Conservation (phyloP, 139 green algal genomes). For the Picochlorum sp. region DNA sequence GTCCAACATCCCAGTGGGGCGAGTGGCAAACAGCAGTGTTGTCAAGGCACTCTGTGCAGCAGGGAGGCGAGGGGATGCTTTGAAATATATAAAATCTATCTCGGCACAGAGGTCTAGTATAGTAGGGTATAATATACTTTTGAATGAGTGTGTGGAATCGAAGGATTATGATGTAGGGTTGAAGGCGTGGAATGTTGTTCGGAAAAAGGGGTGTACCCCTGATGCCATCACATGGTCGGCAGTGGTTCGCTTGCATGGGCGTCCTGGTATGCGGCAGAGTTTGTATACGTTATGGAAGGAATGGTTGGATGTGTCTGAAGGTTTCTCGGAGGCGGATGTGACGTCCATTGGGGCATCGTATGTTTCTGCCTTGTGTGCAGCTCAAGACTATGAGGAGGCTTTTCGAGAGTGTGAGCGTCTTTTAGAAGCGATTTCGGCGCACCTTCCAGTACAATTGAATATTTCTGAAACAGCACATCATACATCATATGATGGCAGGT, state of each 20-base stretch:
- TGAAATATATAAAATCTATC: slow-evolving; percentile 4
- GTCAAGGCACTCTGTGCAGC: slow-evolving; percentile 11
- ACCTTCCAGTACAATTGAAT: neutral
- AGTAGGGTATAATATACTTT: slow-evolving; percentile 2
- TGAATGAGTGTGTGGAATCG: slow-evolving; percentile 2
- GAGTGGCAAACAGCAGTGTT: slow-evolving; percentile 10
- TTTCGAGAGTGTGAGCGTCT: neutral
- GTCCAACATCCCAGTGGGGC: neutral
- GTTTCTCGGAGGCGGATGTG: neutral
- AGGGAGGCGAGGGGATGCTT: neutral
- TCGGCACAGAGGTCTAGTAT: neutral
- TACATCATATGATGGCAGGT: no score
- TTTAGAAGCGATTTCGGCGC: neutral
- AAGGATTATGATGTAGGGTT: slow-evolving; percentile 2
- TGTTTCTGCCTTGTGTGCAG: neutral
- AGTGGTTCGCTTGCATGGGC: neutral
- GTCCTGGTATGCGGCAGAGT: neutral
- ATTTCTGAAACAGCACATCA: neutral
- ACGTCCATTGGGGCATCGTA: neutral
- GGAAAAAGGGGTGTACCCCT: neutral
- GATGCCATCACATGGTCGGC: slow-evolving; percentile 1
- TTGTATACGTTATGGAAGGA: neutral
- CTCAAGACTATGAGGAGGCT: neutral
- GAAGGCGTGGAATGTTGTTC: neutral
- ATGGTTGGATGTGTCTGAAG: neutral